Conservation (phyloP, 2,329 filamentous ascomycete species). For the Fusarium sp. region DNA sequence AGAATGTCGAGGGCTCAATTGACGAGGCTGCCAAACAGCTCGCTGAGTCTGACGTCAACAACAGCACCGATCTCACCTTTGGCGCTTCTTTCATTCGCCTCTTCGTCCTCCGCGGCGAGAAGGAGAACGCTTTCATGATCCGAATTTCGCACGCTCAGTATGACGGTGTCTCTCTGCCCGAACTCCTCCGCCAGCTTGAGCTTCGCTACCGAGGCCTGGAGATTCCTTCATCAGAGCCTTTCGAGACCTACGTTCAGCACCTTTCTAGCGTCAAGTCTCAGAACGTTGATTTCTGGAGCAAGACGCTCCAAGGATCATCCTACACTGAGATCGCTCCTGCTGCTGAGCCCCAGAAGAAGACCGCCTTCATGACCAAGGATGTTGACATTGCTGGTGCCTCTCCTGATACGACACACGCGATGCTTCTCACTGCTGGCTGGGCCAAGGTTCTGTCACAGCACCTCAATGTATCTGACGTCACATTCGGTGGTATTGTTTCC, state of each 20-base stretch:
- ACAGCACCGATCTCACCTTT: slow-evolving; percentile 19
- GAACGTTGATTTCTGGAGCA: slow-evolving; percentile 37
- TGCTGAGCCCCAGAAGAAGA: slow-evolving; percentile 29
- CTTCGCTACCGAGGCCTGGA: slow-evolving; percentile 50
- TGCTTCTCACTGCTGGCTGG: slow-evolving; percentile 45
- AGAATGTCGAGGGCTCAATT: slow-evolving; percentile 7
- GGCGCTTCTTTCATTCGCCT: slow-evolving; percentile 35
- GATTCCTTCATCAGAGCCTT: slow-evolving; percentile 28
- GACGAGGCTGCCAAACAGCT: slow-evolving; percentile 33
- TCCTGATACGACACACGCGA: slow-evolving; percentile 41
- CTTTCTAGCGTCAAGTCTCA: not conserved
- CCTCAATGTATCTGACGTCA: slow-evolving; percentile 37
- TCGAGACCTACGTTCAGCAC: slow-evolving; percentile 33
- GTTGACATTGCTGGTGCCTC: slow-evolving; percentile 40
- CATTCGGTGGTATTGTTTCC: slow-evolving; percentile 44
- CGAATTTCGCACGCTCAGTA: slow-evolving; percentile 62
- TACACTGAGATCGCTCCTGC: slow-evolving; percentile 34
- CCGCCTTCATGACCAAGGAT: slow-evolving; percentile 42
- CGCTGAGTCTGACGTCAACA: slow-evolving; percentile 18
- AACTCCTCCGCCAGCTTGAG: slow-evolving; percentile 54
- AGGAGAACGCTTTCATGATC: slow-evolving; percentile 40
- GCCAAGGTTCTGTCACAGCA: slow-evolving; percentile 40
- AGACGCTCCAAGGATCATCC: slow-evolving; percentile 30
- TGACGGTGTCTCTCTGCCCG: slow-evolving; percentile 59
- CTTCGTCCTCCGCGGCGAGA: slow-evolving; percentile 28